Evolutionary conservation across 768 basidiomycete genomes (phyloP).

Genomic region (Boletus subcaerulescens): DNA sequence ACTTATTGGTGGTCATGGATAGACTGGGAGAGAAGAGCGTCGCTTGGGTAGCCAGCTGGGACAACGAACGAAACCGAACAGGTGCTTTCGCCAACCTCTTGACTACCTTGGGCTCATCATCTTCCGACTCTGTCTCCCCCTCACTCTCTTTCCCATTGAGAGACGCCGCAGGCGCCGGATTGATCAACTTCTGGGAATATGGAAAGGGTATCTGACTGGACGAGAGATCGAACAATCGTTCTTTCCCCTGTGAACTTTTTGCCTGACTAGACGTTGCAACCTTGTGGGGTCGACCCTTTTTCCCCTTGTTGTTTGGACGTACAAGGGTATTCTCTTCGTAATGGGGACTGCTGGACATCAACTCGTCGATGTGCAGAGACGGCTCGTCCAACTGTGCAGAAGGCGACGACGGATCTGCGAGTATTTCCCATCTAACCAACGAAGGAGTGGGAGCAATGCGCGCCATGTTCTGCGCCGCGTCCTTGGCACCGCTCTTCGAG

Average conservation of each 20-base stretch:
- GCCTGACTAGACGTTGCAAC: background rate
- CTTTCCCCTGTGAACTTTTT: constrained; percentile 2
- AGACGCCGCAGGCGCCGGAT: constrained; percentile 1
- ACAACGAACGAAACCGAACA: constrained; percentile 43
- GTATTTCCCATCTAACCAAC: constrained; percentile 28
- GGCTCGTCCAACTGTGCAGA: constrained; percentile 32
- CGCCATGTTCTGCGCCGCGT: background rate
- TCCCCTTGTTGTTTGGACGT: constrained; percentile 11
- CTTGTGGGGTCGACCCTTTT: background rate
- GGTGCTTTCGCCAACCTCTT: constrained; percentile 20
- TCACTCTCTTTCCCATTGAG: constrained; percentile 38
- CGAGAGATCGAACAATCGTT: constrained; percentile 48
- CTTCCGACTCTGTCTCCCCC: constrained; percentile 24
- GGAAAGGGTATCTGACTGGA: constrained; percentile 54
- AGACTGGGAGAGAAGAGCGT: constrained; percentile 36
- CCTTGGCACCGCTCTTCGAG: background rate
- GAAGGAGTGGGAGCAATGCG: constrained; percentile 10
- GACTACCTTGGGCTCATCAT: constrained; percentile 3
- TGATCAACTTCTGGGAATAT: constrained; percentile 44
- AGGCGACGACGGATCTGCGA: constrained; percentile 26
- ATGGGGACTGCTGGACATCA: constrained; percentile 33
- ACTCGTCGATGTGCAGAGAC: constrained; percentile 27
- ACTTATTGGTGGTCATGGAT: constrained; percentile 31
- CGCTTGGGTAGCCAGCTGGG: constrained; percentile 45
- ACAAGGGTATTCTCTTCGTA: background rate